These are phyloP conservation scores for Nitzschia sp. DNA, from an alignment of 108 stramenopile species.

Conservation along the genomic window DNA sequence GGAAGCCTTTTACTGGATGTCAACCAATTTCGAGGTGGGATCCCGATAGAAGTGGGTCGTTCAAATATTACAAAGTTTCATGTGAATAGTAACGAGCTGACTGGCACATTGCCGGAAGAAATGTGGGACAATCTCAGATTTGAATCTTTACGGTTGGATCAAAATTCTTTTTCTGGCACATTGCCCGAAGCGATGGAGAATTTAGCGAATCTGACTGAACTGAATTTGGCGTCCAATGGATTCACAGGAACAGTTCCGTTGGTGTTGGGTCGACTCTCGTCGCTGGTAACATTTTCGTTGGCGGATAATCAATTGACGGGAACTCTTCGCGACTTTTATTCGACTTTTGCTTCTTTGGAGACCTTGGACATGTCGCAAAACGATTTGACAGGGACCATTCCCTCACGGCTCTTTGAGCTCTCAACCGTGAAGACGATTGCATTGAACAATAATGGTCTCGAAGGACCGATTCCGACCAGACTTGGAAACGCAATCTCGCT, in stretches of 20 bases:
- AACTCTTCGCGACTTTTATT: conserved; percentile 21
- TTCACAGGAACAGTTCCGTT: conserved; percentile 13
- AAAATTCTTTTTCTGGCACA: conserved; percentile 55
- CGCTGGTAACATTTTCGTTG: conserved; percentile 18
- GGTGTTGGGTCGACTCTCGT: conserved; percentile 16
- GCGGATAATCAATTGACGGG: conserved; percentile 27
- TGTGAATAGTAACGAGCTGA: conserved; percentile 5
- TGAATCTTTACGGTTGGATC: conserved; percentile 44
- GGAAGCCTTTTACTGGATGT: conserved; percentile 2
- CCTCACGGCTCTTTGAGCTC: conserved; percentile 16
- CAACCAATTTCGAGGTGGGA: conserved; percentile 18
- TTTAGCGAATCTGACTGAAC: background rate
- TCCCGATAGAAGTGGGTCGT: conserved; percentile 29
- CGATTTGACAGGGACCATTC: conserved; percentile 23
- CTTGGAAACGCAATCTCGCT: conserved; percentile 21
- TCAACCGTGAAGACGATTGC: conserved; percentile 12
- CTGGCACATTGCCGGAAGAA: conserved; percentile 38
- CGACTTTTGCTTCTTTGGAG: conserved; percentile 13
- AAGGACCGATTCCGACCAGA: conserved; percentile 22
- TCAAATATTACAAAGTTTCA: background rate
- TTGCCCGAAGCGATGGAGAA: conserved; percentile 37
- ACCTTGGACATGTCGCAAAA: conserved; percentile 26
- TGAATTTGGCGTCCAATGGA: conserved; percentile 5
- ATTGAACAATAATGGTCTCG: conserved; percentile 21
- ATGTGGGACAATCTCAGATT: conserved; percentile 43